These are phyloP conservation scores for Nadsonia commutata DNA, from an alignment of 1,139 yeast species.

Conservation along the genomic window DNA sequence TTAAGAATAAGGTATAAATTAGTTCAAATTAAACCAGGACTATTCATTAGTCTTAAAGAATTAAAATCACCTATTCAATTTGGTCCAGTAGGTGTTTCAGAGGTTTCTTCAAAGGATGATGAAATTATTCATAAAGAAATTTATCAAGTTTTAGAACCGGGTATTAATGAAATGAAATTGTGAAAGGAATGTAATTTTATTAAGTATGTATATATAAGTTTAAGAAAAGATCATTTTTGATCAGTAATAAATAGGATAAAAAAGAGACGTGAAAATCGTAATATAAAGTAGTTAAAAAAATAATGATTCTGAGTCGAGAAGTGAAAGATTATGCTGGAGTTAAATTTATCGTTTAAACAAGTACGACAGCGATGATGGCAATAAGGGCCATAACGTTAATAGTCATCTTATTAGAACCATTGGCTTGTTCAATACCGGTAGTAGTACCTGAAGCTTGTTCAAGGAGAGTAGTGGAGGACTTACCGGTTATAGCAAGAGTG, in stretches of 20 bases:
- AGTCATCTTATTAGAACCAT: not conserved
- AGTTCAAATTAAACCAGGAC: not conserved
- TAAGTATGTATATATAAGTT: too few relatives aligned
- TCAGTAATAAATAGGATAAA: not conserved
- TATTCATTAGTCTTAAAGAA: not conserved
- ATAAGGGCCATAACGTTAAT: not conserved
- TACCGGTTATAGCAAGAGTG: constrained; percentile 31
- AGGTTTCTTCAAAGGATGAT: not conserved
- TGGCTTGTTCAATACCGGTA: not conserved
- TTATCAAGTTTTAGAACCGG: not conserved
- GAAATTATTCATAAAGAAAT: not conserved
- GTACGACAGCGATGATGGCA: not conserved
- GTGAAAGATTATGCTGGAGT: not conserved
- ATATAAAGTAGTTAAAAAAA: not conserved
- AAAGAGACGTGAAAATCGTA: not conserved
- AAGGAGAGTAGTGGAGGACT: constrained; percentile 33
- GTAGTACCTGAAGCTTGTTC: constrained; percentile 17
- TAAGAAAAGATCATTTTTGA: too few relatives aligned
- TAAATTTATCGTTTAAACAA: not conserved
- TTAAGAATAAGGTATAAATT: not conserved
- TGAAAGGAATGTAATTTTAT: too few relatives aligned
- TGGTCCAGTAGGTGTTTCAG: not conserved
- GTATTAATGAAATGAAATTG: not conserved
- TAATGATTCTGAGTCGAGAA: not conserved
- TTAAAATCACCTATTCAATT: not conserved